phyloP scores from a whole-genome alignment of 192 early-diverging fungal species.

The Phlyctochytrium bullatum region DNA sequence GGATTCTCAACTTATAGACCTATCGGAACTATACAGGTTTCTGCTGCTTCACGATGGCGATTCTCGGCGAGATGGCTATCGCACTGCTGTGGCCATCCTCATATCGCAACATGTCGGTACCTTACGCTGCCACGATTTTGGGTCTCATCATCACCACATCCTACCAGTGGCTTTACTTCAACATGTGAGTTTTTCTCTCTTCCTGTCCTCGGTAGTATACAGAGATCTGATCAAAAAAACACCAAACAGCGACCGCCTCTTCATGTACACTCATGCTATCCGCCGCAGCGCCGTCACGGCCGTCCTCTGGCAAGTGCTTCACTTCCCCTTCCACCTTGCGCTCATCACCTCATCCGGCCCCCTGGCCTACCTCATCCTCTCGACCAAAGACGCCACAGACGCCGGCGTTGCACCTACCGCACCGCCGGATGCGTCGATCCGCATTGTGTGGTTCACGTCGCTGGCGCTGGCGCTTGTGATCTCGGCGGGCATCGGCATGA shows the following conservation, averaged over 20 bases:
- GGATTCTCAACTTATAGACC: too few species aligned
- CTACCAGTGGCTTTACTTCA: conserved; percentile 18
- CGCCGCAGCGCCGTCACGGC: conserved; percentile 4
- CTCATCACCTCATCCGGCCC: neutral
- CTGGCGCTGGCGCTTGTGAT: neutral
- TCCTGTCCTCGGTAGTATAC: neutral
- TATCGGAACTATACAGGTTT: too few species aligned
- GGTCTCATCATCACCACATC: conserved; percentile 10
- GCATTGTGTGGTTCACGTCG: neutral
- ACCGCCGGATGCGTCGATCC: neutral
- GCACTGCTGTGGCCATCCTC: conserved; percentile 1
- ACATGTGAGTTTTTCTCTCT: neutral
- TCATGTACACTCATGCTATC: conserved; percentile 10
- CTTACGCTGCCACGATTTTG: conserved; percentile 12
- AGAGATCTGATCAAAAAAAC: neutral
- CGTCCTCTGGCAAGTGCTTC: conserved; percentile 8
- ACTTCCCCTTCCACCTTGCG: conserved; percentile 8
- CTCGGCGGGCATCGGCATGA: neutral
- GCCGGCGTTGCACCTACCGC: neutral
- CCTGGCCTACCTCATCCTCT: neutral
- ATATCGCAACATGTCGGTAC: neutral
- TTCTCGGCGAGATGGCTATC: conserved; percentile 25
- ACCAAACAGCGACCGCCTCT: too few species aligned
- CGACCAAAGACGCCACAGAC: neutral
- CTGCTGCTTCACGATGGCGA: conserved; percentile 32